Evolutionary conservation across 2,329 filamentous ascomycete genomes (phyloP), one percentile per base, ranked within the genome.

Genomic region (Colletotrichum zoysiae): DNA sequence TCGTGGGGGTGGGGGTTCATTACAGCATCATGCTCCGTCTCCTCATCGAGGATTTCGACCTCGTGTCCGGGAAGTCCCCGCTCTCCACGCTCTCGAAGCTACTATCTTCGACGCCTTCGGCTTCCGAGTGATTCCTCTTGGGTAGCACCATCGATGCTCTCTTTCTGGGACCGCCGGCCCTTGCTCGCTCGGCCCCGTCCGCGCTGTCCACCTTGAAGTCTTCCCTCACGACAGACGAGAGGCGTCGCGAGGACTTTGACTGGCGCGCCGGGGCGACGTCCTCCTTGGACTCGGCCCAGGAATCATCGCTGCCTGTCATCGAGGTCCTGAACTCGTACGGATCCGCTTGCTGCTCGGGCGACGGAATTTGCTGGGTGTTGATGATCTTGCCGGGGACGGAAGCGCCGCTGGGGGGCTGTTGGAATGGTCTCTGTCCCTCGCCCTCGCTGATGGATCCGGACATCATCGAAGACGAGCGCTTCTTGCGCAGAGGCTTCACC

Each of bases 21-120:
- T 82, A 89, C 79, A 89, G 78, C 87, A 90, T 89, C 86, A 89
- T 90, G 77, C 87, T 90, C 76, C 87, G 83, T 74, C 88, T 82
- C 76, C 88, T 82, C 70, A 84, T 83, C 44, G 77, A 82, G 67
- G 76, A 78, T 78, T 63, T 82, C 18, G 70, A 64, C 23, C n/a
- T 53, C 35, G 63, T 50, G 33, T 74, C 73, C 46, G 63, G 53
- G 26, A 55, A 48, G 23, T 67, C 62, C 14, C 59, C 40, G 55
- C 55, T 61, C 5, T 69, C 70, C 7, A 66, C 50, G n/a, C 56
- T 65, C 26, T 75, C 73, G 7, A 68, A 73, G 61, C 80, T 82
- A 56, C 81, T 80, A 23, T 81, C 81, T 30, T 79, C 77, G 6
- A 76, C 26, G 6, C 68, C 71, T 12, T 81, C 67, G 53, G 71